phyloP scores from a whole-genome alignment of 345 rosid genomes.

The Syzygium grande region DNA sequence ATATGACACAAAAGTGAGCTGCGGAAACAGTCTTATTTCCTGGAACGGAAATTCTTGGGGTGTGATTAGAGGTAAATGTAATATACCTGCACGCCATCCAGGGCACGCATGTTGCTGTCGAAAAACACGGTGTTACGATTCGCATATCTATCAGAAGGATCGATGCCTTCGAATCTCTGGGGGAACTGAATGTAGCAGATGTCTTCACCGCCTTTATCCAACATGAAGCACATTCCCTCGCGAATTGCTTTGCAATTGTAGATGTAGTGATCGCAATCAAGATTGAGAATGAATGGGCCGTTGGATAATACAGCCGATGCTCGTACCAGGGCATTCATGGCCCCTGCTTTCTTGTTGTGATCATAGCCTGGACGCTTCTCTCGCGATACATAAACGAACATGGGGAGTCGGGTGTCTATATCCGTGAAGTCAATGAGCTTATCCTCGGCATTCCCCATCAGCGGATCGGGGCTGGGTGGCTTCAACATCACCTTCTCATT shows the following conservation, averaged over 20 bases:
- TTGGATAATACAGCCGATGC: slow-evolving; percentile 84
- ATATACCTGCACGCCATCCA: slow-evolving; percentile 83
- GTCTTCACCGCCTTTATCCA: slow-evolving; percentile 89
- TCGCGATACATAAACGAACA: slow-evolving; percentile 83
- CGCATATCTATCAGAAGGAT: slow-evolving; percentile 93
- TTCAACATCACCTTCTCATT: slow-evolving; percentile 67
- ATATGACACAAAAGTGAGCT: neutral
- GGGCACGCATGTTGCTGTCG: slow-evolving; percentile 97
- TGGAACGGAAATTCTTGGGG: neutral
- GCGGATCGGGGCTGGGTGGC: slow-evolving; percentile 78
- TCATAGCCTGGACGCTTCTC: slow-evolving; percentile 95
- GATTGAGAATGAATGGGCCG: slow-evolving; percentile 91
- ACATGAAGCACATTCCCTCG: slow-evolving; percentile 98
- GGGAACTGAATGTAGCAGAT: slow-evolving; percentile 96
- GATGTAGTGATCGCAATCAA: slow-evolving; percentile 96
- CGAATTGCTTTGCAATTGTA: slow-evolving; percentile 80
- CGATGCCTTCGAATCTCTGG: slow-evolving; percentile 95
- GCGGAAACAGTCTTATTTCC: neutral
- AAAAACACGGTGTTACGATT: slow-evolving; percentile 91
- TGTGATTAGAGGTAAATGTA: neutral
- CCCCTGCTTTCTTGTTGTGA: slow-evolving; percentile 97
- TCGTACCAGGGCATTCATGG: slow-evolving; percentile 87
- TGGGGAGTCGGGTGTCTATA: slow-evolving; percentile 75
- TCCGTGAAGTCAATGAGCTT: slow-evolving; percentile 70
- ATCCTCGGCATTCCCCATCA: slow-evolving; percentile 51